Evolutionary conservation across 1,139 yeast species (phyloP).

Genomic region (Kluyveromyces marxianus): DNA sequence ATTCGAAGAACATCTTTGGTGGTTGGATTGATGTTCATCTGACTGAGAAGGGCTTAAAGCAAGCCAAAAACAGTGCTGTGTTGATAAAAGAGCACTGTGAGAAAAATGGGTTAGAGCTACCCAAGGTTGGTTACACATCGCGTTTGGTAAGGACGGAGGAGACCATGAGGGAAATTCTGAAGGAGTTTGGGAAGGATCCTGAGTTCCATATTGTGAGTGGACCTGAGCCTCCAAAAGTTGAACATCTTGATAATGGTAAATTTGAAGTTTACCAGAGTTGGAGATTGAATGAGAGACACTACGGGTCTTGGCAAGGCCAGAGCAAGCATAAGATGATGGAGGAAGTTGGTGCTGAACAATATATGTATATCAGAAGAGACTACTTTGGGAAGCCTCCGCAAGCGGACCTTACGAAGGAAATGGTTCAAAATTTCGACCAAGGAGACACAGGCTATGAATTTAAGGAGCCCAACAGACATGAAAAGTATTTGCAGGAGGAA

Average conservation of each 20-base stretch:
- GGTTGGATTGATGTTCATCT: constrained; percentile 79
- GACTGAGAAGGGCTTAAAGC: constrained; percentile 52
- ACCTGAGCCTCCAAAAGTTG: constrained; percentile 7
- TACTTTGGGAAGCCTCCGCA: constrained; percentile 64
- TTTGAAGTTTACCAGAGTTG: constrained; percentile 38
- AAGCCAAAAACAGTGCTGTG: constrained; percentile 54
- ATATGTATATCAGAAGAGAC: constrained; percentile 61
- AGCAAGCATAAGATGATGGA: constrained; percentile 46
- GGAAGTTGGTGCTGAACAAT: constrained; percentile 51
- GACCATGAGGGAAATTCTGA: constrained; percentile 55
- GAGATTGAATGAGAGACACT: constrained; percentile 74
- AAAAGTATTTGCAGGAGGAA: constrained; percentile 34
- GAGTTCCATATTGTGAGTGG: constrained; percentile 21
- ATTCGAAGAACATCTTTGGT: constrained; percentile 61
- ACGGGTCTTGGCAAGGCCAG: constrained; percentile 70
- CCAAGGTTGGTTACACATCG: constrained; percentile 57
- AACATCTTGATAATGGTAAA: constrained; percentile 5
- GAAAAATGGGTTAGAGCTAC: constrained; percentile 26
- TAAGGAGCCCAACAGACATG: constrained; percentile 30
- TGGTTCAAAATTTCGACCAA: constrained; percentile 28
- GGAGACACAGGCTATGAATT: constrained; percentile 30
- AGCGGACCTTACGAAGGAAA: constrained; percentile 29
- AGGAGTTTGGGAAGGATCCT: constrained; percentile 32
- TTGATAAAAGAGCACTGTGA: constrained; percentile 36
- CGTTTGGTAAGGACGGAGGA: constrained; percentile 57